Percentiles rank a stretch among this genome's conserved stretches.
Conservation (phyloP, 2,329 filamentous ascomycete genomes). For the Botrytis byssoidea region DNA sequence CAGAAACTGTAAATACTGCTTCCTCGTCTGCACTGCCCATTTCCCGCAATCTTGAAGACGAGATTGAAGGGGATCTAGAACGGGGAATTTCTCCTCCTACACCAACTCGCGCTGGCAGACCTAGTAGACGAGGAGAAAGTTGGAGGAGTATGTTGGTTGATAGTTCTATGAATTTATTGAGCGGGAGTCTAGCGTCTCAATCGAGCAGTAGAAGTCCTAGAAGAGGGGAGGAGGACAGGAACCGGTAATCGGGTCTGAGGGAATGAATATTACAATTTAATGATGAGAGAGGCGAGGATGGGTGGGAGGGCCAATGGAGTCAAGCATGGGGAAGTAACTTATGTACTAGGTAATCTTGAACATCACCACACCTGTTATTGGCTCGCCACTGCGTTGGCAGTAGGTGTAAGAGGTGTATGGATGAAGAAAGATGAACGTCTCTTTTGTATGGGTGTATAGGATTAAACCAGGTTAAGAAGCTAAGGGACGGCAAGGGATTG, state of each 20-base stretch:
- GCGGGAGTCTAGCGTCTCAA: constrained; percentile 31
- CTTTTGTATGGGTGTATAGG: constrained; percentile 30
- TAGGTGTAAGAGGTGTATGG: constrained; percentile 2
- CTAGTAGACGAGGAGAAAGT: constrained; percentile 5
- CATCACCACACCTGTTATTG: background rate
- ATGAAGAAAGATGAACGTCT: background rate
- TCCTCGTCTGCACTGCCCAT: constrained; percentile 44
- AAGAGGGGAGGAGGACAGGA: constrained; percentile 31
- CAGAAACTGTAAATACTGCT: constrained; percentile 46
- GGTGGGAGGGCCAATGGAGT: background rate
- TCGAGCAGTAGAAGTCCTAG: constrained; percentile 28
- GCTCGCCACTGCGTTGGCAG: background rate
- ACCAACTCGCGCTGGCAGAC: constrained; percentile 17
- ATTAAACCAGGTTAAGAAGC: constrained; percentile 16
- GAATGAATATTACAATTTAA: background rate
- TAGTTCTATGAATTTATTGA: constrained; percentile 30
- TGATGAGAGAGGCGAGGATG: background rate
- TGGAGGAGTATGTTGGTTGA: constrained; percentile 19
- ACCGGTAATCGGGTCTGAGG: constrained; percentile 27
- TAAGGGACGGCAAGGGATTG: constrained; percentile 1
- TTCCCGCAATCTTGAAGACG: constrained; percentile 22
- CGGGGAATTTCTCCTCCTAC: constrained; percentile 30
- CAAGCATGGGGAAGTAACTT: background rate
- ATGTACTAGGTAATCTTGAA: constrained; percentile 21
- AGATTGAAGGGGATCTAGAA: constrained; percentile 32